Evolutionary conservation across 805 yeast species (phyloP).

Genomic region (Zygosaccharomyces kombuchaensis): DNA sequence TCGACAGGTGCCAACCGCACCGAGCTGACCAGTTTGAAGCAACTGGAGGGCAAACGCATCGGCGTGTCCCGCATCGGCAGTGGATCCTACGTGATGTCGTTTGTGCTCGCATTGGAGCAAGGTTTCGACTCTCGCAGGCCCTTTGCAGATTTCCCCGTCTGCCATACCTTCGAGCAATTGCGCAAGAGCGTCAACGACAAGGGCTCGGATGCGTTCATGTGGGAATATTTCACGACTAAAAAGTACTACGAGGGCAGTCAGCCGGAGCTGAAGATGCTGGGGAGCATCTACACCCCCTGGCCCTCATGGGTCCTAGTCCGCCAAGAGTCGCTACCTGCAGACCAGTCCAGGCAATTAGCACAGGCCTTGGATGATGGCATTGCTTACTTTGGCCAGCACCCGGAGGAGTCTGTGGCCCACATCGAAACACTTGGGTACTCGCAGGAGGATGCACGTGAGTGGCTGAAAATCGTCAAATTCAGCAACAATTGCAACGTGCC

Average conservation of each 20-base stretch:
- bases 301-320: constrained; percentile 86
- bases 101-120: constrained; percentile 58
- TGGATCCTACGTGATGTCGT: constrained; percentile 89
- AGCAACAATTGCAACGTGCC: constrained; percentile 13
- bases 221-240: constrained; percentile 91
- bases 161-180: constrained; percentile 67
- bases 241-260: constrained; percentile 61
- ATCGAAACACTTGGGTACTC: constrained; percentile 74
- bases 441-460: constrained; percentile 68
- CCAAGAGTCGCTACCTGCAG: constrained; percentile 37
- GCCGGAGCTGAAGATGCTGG: constrained; percentile 75
- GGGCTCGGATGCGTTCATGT: constrained; percentile 81
- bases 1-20: constrained; percentile 65
- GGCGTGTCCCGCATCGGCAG: constrained; percentile 87
- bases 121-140: constrained; percentile 46
- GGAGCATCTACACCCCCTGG: constrained; percentile 93
- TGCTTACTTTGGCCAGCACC: constrained; percentile 53
- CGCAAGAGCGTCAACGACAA: constrained; percentile 71
- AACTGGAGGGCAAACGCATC: constrained; percentile 57
- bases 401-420: constrained; percentile 60
- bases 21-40: constrained; percentile 48
- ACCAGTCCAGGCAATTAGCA: constrained; percentile 41
- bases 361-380: constrained; percentile 63
- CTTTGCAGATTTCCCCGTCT: constrained; percentile 49
- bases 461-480: constrained; percentile 78